Base-by-base conservation (phyloP, 306 rosid species). In the Hippophae tibetana region DNA sequence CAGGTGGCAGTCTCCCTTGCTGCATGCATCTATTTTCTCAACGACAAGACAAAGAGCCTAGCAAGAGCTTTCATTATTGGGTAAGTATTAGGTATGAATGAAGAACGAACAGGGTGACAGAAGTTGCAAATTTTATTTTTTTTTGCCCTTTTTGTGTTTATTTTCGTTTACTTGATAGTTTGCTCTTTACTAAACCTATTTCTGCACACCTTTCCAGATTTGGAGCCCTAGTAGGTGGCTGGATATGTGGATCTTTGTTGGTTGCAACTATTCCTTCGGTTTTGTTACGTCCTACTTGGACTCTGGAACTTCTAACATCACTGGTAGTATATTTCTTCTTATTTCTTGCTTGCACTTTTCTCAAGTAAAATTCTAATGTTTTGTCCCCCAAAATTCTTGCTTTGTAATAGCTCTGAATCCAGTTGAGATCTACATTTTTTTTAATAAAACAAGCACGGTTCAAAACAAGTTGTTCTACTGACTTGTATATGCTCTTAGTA, bases 1-100 rank as follows among this genome's bases (percentile, higher is more conserved):
- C 83, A 86, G 99, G 99, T 92, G 44, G 99, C 99, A 54, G 77
- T 92, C 60, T 88, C 96, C 68, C 68, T 88, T 81, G 96, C 90
- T 47, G 96, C 99, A 59, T 87, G 95, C 88, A 80, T 92, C 84
- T 88, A 92, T 73, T 92, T 92, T 73, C 95, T 88, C 8, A 85
- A 88, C 9, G 99, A 92, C 76, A 92, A 92, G 81, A 87, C 95
- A 5, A 85, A 92, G 81, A 92, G 93, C 82, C 54, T 92, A 81
- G 82, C 68, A 18, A 86, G 99, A 72, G 94, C 99, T 7, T 84
- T 40, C 74, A 64, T 86, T 11, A 82, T 86, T 14, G 96, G 99
- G 96, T 88, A 77, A 63, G 81, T 68, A 4, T 31, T 31, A 2
- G 38, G 38, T 4, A 31, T 31, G 38, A 31, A 31, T 18, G n/a